These are phyloP conservation scores for Kodamaea fukazawae DNA, from an alignment of 805 yeast genomes.

Conservation along the genomic window DNA sequence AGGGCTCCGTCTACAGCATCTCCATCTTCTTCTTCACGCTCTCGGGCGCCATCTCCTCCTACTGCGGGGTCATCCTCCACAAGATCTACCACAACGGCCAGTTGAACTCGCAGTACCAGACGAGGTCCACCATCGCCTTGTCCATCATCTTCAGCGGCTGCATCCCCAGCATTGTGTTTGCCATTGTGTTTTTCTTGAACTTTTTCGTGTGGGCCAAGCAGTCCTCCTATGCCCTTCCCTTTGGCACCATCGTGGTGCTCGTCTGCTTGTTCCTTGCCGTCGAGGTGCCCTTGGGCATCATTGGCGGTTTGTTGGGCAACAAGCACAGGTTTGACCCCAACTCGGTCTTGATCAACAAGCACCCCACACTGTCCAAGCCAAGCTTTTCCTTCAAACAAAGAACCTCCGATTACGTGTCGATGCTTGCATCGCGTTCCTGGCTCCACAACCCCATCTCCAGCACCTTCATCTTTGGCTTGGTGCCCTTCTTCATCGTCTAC, in stretches of 20 bases:
- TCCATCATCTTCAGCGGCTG: conserved; percentile 34
- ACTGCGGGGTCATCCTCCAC: conserved; percentile 61
- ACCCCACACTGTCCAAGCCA: background rate
- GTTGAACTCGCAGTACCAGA: conserved; percentile 23
- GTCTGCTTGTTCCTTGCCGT: conserved; percentile 57
- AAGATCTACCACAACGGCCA: conserved; percentile 49
- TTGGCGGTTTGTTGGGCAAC: conserved; percentile 65
- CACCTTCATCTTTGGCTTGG: conserved; percentile 56
- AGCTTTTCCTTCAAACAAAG: conserved; percentile 7
- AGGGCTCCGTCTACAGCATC: conserved; percentile 64
- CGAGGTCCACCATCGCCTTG: conserved; percentile 14
- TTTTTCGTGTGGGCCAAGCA: conserved; percentile 72
- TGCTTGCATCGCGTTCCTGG: conserved; percentile 15
- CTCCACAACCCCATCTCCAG: conserved; percentile 24
- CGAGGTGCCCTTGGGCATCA: conserved; percentile 70
- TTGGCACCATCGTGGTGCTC: conserved; percentile 65
- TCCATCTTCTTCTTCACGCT: conserved; percentile 58
- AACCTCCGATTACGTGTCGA: conserved; percentile 6
- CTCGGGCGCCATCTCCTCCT: conserved; percentile 77
- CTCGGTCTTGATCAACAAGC: conserved; percentile 16
- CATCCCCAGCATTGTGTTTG: conserved; percentile 48
- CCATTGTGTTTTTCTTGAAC: conserved; percentile 56
- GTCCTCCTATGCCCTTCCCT: conserved; percentile 74
- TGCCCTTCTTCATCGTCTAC: conserved; percentile 79
- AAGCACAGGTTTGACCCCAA: conserved; percentile 21